A percentile compares a stretch with the other conserved stretches of the same genome.
Conservation (phyloP, 768 basidiomycete genomes). For the Pisolithus marmoratus region DNA sequence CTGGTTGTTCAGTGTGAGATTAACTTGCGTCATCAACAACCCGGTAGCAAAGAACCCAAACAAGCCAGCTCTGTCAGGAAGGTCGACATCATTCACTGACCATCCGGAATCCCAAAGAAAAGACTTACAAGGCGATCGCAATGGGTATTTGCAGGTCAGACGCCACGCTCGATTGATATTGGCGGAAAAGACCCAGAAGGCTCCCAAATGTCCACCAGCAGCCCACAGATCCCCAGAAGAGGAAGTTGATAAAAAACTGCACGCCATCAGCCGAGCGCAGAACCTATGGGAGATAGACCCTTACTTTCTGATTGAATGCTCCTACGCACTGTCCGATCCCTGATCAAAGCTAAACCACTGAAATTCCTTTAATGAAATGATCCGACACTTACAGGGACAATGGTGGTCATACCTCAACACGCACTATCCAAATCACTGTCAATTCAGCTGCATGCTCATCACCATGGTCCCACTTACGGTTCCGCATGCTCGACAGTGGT, state of each 20-base stretch:
- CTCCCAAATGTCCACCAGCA: constrained; percentile 60
- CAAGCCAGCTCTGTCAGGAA: constrained; percentile 48
- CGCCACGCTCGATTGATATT: constrained; percentile 18
- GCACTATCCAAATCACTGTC: constrained; percentile 44
- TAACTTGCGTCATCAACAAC: constrained; percentile 54
- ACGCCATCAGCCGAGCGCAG: neutral
- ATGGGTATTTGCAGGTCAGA: constrained; percentile 68
- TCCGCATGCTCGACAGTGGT: constrained; percentile 82
- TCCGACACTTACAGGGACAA: constrained; percentile 64
- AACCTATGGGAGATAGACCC: constrained; percentile 6
- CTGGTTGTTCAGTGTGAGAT: constrained; percentile 55
- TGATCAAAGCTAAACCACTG: constrained; percentile 13
- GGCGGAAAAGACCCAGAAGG: constrained; percentile 48
- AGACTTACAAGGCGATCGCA: constrained; percentile 65
- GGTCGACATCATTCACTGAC: constrained; percentile 4
- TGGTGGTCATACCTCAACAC: constrained; percentile 84
- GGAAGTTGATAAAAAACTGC: constrained; percentile 84
- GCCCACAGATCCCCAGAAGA: constrained; percentile 54
- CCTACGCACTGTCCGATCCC: constrained; percentile 96
- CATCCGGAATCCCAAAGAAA: neutral
- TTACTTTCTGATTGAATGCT: constrained; percentile 83
- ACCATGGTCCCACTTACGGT: constrained; percentile 43
- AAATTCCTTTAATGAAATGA: neutral
- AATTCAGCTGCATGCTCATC: neutral
- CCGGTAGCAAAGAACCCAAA: constrained; percentile 66